Percentiles rank a stretch among this genome's conserved stretches.
Conservation (phyloP, 306 rosid species). For the Gastrolobium villosum region DNA sequence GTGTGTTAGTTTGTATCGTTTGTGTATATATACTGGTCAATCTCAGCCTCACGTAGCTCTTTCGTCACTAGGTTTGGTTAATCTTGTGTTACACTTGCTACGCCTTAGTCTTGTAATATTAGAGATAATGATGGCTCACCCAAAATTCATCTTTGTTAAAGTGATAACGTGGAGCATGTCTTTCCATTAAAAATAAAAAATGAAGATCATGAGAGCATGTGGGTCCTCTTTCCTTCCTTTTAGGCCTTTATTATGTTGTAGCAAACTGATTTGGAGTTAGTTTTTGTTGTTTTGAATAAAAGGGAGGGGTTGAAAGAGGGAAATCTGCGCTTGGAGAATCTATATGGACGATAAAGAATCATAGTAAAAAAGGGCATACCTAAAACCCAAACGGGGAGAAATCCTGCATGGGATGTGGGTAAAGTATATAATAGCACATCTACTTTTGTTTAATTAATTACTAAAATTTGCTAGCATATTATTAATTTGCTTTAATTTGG, state of each 20-base stretch:
- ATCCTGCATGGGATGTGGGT: conserved; percentile 14
- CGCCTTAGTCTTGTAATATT: too few species aligned
- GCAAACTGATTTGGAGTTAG: conserved; percentile 18
- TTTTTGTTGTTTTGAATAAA: conserved; percentile 18
- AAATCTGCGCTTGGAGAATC: not conserved
- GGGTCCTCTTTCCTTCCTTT: conserved; percentile 33
- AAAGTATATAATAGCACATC: not conserved
- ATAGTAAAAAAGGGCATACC: not conserved
- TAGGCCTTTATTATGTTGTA: conserved; percentile 29
- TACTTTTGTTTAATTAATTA: conserved; percentile 1
- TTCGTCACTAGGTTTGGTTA: not conserved
- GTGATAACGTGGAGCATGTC: not conserved
- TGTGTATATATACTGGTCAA: not conserved
- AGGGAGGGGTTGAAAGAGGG: not conserved
- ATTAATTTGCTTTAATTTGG: not conserved
- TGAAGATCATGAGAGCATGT: conserved; percentile 13
- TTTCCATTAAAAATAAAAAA: conserved; percentile 3
- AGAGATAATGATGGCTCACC: too few species aligned
- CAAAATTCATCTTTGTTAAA: not conserved
- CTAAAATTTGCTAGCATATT: not conserved
- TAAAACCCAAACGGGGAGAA: not conserved
- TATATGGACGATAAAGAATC: not conserved
- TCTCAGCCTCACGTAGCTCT: conserved; percentile 10
- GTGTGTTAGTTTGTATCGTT: not conserved
- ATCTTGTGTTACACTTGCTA: not conserved